Conservation (phyloP, 2,329 filamentous ascomycete genomes). For the Colletotrichum somersetense region DNA sequence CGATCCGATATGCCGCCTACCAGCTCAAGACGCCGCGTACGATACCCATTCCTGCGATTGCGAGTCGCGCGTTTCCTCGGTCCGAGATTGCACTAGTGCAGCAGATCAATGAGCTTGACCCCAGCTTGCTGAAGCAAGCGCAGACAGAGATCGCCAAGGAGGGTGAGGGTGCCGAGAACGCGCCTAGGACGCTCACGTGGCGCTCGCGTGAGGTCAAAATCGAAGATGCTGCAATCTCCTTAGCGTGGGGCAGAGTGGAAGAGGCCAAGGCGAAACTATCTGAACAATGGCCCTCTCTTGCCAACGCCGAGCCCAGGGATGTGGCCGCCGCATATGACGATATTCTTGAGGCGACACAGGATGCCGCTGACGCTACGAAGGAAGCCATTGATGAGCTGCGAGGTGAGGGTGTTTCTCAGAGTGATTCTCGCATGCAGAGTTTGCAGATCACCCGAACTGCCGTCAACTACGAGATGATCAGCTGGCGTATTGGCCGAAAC, state of each 20-base stretch:
- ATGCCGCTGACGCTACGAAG: slow-evolving; percentile 93
- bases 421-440: slow-evolving; percentile 90
- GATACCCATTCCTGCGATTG: slow-evolving; percentile 82
- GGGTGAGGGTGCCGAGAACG: slow-evolving; percentile 63
- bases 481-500: slow-evolving; percentile 95
- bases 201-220: slow-evolving; percentile 86
- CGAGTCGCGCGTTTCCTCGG: slow-evolving; percentile 81
- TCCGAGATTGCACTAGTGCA: slow-evolving; percentile 72
- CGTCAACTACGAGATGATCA: slow-evolving; percentile 93
- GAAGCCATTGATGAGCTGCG: slow-evolving; percentile 91
- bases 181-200: slow-evolving; percentile 86
- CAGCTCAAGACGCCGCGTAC: slow-evolving; percentile 90
- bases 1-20: slow-evolving; percentile 94
- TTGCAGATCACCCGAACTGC: slow-evolving; percentile 93
- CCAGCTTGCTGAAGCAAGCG: slow-evolving; percentile 73
- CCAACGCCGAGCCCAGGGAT: slow-evolving; percentile 68
- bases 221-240: slow-evolving; percentile 91
- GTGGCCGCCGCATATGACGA: slow-evolving; percentile 91
- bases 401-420: slow-evolving; percentile 84
- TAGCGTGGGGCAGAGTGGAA: slow-evolving; percentile 80
- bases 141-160: slow-evolving; percentile 63
- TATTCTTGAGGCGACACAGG: slow-evolving; percentile 89
- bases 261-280: slow-evolving; percentile 64
- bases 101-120: slow-evolving; percentile 78
- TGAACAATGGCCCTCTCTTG: slow-evolving; percentile 60